phyloP scores from a whole-genome alignment of 2,329 filamentous ascomycete species.

The Neocatenulostroma microsporum region DNA sequence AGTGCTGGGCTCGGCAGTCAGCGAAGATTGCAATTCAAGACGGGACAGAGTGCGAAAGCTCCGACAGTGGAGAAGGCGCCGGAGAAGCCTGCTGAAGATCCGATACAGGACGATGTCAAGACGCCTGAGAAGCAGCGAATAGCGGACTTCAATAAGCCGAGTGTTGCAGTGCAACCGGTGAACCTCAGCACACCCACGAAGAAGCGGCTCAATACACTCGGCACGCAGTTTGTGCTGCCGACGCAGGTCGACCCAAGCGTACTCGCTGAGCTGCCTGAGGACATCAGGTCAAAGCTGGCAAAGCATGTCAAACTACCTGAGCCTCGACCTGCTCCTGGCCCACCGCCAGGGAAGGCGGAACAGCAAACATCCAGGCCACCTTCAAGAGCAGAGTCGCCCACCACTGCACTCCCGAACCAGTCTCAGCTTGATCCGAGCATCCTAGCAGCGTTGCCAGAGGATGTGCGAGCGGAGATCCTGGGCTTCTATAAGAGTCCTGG shows the following conservation, averaged over 20 bases:
- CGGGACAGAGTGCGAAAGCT: constrained; percentile 37
- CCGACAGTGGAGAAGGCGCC: constrained; percentile 8
- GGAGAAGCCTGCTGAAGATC: constrained; percentile 27
- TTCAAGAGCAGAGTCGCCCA: constrained; percentile 20
- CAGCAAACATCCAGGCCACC: constrained; percentile 14
- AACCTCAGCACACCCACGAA: constrained; percentile 43
- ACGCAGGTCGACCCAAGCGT: constrained; percentile 74
- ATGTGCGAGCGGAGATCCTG: constrained; percentile 77
- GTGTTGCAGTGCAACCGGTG: constrained; percentile 29
- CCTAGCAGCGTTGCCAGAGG: constrained; percentile 72
- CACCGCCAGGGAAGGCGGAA: no score
- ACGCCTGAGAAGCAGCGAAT: constrained; percentile 30
- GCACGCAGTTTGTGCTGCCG: constrained; percentile 89
- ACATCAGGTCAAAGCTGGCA: constrained; percentile 71
- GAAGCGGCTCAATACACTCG: constrained; percentile 66
- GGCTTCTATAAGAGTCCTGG: constrained; percentile 52
- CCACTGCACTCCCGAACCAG: constrained; percentile 48
- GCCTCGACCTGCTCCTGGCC: background rate
- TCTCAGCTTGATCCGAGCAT: constrained; percentile 81
- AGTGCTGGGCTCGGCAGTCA: constrained; percentile 63
- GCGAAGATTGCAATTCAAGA: constrained; percentile 65
- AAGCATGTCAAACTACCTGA: constrained; percentile 40
- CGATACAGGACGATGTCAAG: constrained; percentile 41
- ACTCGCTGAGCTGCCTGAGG: constrained; percentile 70
- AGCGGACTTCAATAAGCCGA: constrained; percentile 24